Evolutionary conservation across 2,329 filamentous ascomycete species (phyloP).

Genomic region (Podosphaera xanthii): DNA sequence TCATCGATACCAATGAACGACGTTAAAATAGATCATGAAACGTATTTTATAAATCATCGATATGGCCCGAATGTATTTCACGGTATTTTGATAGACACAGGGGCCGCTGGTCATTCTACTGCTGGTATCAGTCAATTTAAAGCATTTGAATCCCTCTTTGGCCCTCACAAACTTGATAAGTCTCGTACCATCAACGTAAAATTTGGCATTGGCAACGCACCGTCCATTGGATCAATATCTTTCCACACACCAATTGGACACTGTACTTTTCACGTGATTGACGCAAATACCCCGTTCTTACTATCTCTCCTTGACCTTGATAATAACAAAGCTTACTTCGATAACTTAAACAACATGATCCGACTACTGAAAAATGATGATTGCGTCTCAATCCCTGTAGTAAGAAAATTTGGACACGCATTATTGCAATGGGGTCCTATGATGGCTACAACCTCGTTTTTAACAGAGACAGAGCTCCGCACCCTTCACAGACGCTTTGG

Average conservation of each 20-base stretch:
- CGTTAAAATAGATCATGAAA: not conserved
- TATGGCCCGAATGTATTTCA: not conserved
- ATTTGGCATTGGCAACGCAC: not conserved
- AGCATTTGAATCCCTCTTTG: not conserved
- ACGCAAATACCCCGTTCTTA: not conserved
- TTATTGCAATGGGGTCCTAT: not conserved
- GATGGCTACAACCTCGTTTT: not conserved
- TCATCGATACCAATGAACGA: not conserved
- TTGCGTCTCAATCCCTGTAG: not conserved
- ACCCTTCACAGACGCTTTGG: not conserved
- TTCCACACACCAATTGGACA: not conserved
- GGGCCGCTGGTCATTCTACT: not conserved
- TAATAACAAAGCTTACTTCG: not conserved
- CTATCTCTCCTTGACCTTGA: not conserved
- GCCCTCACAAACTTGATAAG: not conserved
- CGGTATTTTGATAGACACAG: not conserved
- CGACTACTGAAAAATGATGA: not conserved
- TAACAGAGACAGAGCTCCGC: not conserved
- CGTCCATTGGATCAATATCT: not conserved
- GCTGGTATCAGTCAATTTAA: not conserved
- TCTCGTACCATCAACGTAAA: not conserved
- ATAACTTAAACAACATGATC: not conserved
- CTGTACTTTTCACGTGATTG: not conserved
- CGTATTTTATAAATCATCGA: not conserved
- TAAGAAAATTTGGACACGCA: not conserved